These are phyloP conservation scores for Thielaviopsis euricoi DNA, from an alignment of 2,329 filamentous ascomycete genomes.

Conservation along the genomic window DNA sequence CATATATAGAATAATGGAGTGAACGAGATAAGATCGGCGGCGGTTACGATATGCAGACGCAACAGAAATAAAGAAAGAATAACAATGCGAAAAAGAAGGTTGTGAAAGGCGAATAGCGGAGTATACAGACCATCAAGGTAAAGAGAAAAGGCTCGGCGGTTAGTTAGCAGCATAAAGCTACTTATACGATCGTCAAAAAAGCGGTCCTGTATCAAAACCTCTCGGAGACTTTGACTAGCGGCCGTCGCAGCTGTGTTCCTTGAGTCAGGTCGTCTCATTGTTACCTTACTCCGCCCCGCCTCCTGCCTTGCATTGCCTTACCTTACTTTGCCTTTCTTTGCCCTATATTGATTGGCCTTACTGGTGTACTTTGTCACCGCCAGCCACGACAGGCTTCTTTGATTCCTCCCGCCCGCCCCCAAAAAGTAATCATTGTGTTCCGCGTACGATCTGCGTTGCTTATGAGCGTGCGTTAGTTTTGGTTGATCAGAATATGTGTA, in stretches of 20 bases:
- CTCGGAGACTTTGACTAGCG: background rate
- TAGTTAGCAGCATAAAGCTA: background rate
- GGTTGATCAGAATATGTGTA: background rate
- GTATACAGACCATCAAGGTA: background rate
- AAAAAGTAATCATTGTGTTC: background rate
- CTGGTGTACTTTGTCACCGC: background rate
- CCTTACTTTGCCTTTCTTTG: background rate
- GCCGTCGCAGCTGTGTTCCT: background rate
- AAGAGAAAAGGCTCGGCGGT: background rate
- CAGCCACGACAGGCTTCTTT: background rate
- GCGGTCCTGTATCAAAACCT: background rate
- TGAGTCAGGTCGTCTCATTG: background rate
- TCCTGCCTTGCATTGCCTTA: background rate
- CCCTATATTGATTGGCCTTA: no score
- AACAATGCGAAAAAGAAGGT: background rate
- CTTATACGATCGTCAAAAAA: background rate
- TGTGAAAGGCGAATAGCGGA: background rate
- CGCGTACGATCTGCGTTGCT: background rate
- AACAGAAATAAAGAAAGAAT: background rate
- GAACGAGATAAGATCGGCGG: background rate
- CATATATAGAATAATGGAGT: background rate
- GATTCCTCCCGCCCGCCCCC: background rate
- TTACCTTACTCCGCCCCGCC: background rate
- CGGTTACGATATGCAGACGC: background rate
- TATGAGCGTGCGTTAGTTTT: background rate